phyloP scores from a whole-genome alignment of 1,139 yeast species.

The Diutina mesorugosa region DNA sequence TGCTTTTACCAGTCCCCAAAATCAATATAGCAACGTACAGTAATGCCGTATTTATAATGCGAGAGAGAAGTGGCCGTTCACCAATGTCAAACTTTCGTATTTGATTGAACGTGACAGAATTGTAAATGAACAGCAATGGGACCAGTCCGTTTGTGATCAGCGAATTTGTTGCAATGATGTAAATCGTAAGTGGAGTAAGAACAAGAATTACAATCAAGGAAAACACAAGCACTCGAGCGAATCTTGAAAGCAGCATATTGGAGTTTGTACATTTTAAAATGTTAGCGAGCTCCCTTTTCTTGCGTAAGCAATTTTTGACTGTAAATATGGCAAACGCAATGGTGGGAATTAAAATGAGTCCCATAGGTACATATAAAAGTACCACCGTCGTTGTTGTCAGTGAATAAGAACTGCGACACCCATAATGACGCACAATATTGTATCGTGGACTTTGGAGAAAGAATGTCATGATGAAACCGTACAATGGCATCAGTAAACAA shows the following conservation, averaged over 20 bases:
- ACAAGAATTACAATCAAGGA: not conserved
- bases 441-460: not conserved
- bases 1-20: not conserved
- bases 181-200: not conserved
- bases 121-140: not conserved
- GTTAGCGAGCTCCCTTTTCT: not conserved
- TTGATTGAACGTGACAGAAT: not conserved
- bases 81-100: not conserved
- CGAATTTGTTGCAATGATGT: not conserved
- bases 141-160: not conserved
- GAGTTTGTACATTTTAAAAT: not conserved
- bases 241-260: not conserved
- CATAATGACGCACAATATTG: not conserved
- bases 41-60: not conserved
- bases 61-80: not conserved
- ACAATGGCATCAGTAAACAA: not conserved
- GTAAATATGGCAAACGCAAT: not conserved
- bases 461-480: not conserved
- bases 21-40: not conserved
- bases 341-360: not conserved
- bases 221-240: not conserved
- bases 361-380: not conserved
- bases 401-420: not conserved
- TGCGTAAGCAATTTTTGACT: not conserved
- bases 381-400: not conserved